A percentile compares a stretch with the other conserved stretches of the same genome.
Conservation (phyloP, 2,329 filamentous ascomycete genomes). For the Pyrenophora teres region DNA sequence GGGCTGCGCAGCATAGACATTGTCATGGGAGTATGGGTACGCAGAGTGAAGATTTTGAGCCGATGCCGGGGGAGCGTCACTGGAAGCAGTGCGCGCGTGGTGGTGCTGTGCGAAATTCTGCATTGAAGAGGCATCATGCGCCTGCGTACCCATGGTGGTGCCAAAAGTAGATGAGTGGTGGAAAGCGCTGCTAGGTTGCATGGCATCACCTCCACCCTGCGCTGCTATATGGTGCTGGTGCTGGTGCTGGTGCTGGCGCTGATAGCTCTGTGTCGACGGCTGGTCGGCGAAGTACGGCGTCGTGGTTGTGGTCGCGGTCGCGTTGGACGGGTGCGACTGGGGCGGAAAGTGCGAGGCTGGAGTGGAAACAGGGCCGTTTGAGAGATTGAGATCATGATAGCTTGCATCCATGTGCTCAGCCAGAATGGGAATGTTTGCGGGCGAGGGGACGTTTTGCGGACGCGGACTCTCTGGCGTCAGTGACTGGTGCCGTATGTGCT, state of each 20-base stretch:
- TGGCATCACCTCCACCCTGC: conserved; percentile 28
- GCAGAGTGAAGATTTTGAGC: conserved; percentile 37
- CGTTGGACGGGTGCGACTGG: conserved; percentile 35
- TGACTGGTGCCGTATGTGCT: conserved; percentile 66
- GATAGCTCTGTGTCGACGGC: conserved; percentile 17
- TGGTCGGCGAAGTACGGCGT: conserved; percentile 42
- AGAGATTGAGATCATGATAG: conserved; percentile 69
- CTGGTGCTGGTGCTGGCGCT: conserved; percentile 21
- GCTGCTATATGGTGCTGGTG: conserved; percentile 18
- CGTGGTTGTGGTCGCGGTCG: conserved; percentile 30
- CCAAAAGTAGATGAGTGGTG: too few relatives aligned
- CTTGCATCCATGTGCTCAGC: conserved; percentile 73
- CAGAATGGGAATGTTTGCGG: conserved; percentile 70
- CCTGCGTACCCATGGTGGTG: conserved; percentile 33
- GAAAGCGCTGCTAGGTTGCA: too few relatives aligned
- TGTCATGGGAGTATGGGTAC: conserved; percentile 43
- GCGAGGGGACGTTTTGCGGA: conserved; percentile 69
- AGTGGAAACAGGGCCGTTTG: conserved; percentile 49
- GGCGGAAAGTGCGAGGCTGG: conserved; percentile 40
- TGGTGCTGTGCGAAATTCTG: conserved; percentile 44
- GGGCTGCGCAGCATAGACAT: conserved; percentile 40
- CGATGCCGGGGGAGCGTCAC: conserved; percentile 42
- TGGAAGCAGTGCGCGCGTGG: conserved; percentile 37
- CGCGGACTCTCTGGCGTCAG: conserved; percentile 73
- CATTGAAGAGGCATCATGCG: conserved; percentile 47